Base-by-base conservation (phyloP, 805 yeast species). In the Jamesozyma rosinii region DNA sequence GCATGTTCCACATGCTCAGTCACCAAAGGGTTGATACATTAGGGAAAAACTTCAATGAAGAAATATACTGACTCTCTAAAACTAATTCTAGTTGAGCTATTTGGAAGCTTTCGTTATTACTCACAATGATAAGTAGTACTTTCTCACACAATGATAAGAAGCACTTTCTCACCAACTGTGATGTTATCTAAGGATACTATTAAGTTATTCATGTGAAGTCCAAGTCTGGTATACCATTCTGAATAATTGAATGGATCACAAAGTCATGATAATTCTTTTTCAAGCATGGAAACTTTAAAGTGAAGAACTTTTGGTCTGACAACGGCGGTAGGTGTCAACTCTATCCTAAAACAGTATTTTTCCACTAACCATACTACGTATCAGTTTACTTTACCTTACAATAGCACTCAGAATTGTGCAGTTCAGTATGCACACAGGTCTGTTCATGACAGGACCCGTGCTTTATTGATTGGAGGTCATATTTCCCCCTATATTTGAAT, bases 401-500 rank as follows among this genome's bases (percentile, higher is more conserved):
- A n/a, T n/a, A n/a, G n/a, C n/a, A n/a, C n/a, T n/a, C n/a, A n/a
- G n/a, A n/a, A n/a, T n/a, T n/a, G n/a, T n/a, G n/a, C n/a, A n/a
- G n/a, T n/a, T n/a, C n/a, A n/a, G n/a, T n/a, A n/a, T n/a, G n/a
- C n/a, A n/a, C n/a, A n/a, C n/a, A n/a, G n/a, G n/a, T n/a, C n/a
- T n/a, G n/a, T n/a, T n/a, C n/a, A n/a, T n/a, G n/a, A n/a, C n/a
- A n/a, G n/a, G n/a, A n/a, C n/a, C n/a, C n/a, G n/a, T n/a, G n/a
- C n/a, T n/a, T n/a, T n/a, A n/a, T n/a, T n/a, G n/a, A n/a, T n/a
- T n/a, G n/a, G n/a, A n/a, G n/a, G n/a, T 50, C n/a, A 10, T 40
- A 1, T 52, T 18, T 53, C 50, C 2, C 43, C 45, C 2, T 35
- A 21, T 10, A 35, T 49, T 13, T 51, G 55, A 53, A 27, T 48